Conservation (phyloP, 768 basidiomycete genomes). For the Hericium rajendrae region DNA sequence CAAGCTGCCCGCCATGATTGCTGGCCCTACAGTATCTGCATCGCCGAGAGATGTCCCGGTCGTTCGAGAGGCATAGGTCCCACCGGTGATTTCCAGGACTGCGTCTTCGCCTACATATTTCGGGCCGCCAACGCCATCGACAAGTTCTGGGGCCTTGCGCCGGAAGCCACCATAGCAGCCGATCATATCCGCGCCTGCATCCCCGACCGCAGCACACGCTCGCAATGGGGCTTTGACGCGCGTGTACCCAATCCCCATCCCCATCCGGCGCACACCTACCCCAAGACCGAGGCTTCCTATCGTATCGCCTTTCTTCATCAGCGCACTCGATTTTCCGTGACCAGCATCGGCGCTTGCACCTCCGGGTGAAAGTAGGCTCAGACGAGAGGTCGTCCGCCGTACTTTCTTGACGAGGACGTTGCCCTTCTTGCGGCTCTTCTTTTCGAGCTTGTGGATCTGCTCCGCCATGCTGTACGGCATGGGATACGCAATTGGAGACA, state of each 20-base stretch:
- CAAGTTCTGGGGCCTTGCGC: not conserved
- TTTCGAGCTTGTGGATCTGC: not conserved
- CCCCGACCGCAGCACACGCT: not conserved
- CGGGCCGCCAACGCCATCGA: not conserved
- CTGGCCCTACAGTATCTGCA: not conserved
- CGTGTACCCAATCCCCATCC: slow-evolving; percentile 13
- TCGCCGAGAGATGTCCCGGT: not conserved
- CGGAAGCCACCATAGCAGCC: not conserved
- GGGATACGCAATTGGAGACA: not conserved
- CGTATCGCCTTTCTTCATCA: not conserved
- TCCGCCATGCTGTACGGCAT: not conserved
- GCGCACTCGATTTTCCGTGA: not conserved
- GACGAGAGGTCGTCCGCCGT: not conserved
- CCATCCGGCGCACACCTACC: slow-evolving; percentile 9
- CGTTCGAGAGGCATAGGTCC: not conserved
- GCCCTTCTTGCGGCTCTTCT: not conserved
- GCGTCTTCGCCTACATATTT: not conserved
- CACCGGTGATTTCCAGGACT: not conserved
- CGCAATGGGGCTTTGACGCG: not conserved
- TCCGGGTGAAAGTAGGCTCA: not conserved
- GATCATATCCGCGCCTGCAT: not conserved
- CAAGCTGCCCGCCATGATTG: not conserved
- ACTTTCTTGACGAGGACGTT: not conserved
- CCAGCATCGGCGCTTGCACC: too few relatives aligned
- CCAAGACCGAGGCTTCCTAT: slow-evolving; percentile 1